Conservation (phyloP, 2,329 filamentous ascomycete species). For the Lasiodiplodia sp. region DNA sequence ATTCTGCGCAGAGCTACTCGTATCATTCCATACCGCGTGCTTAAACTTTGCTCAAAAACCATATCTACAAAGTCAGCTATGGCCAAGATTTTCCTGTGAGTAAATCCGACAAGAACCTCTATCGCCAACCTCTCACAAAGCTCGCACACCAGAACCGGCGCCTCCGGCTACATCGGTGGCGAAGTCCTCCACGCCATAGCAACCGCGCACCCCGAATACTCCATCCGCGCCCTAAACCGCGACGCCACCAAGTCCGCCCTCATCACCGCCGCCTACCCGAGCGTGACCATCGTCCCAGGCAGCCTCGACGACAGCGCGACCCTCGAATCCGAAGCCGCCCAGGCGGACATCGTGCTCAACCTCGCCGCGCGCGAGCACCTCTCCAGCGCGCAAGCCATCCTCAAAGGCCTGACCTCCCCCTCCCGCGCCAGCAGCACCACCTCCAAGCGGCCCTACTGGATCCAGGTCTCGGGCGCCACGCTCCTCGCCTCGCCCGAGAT, state of each 20-base stretch:
- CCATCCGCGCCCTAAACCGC: constrained; percentile 15
- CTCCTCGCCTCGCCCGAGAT: constrained; percentile 55
- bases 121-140: not conserved
- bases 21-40: too few relatives aligned
- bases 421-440: constrained; percentile 23
- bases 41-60: too few relatives aligned
- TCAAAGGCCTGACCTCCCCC: constrained; percentile 57
- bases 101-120: not conserved
- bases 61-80: not conserved
- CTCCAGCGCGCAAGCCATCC: constrained; percentile 52
- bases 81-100: constrained; percentile 5
- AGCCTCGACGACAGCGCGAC: constrained; percentile 1
- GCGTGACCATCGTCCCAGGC: constrained; percentile 4
- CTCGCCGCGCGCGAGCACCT: constrained; percentile 41
- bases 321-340: not conserved
- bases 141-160: constrained; percentile 6
- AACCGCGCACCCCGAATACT: constrained; percentile 14
- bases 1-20: too few relatives aligned
- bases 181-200: constrained; percentile 12
- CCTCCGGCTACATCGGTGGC: constrained; percentile 29
- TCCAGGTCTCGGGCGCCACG: constrained; percentile 65
- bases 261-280: constrained; percentile 4
- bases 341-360: constrained; percentile 38
- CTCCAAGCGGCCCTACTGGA: constrained; percentile 51
- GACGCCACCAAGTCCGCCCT: not conserved